Evolutionary conservation across 805 yeast species (phyloP).

Genomic region (Starmerella apicola): DNA sequence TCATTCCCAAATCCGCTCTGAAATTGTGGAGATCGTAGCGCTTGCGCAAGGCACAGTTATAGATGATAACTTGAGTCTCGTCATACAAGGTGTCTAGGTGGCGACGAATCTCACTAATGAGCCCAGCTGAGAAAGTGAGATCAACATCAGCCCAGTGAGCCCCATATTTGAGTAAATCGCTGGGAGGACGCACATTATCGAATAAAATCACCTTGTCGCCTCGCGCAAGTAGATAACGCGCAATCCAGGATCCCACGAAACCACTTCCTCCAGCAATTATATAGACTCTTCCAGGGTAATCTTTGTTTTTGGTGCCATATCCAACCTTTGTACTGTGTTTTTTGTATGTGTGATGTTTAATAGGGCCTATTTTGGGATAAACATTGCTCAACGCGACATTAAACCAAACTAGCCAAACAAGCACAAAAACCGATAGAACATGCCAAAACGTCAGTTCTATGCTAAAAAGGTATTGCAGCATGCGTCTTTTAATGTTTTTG

Average conservation of each 20-base stretch:
- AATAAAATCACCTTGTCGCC: constrained; percentile 20
- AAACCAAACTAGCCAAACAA: constrained; percentile 9
- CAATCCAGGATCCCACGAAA: constrained; percentile 26
- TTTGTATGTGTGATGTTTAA: constrained; percentile 6
- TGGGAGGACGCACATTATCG: constrained; percentile 21
- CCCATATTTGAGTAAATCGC: constrained; percentile 22
- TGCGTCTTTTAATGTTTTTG: no score
- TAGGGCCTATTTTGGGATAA: constrained; percentile 7
- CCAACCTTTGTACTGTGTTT: constrained; percentile 17
- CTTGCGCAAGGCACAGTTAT: constrained; percentile 20
- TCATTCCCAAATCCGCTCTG: constrained; percentile 24
- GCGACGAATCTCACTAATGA: constrained; percentile 12
- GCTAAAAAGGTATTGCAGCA: no score
- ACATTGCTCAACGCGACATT: constrained; percentile 5
- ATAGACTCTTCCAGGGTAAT: constrained; percentile 14
- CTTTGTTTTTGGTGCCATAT: constrained; percentile 6
- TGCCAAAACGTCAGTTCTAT: no score
- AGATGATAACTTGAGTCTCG: constrained; percentile 14
- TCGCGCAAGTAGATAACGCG: constrained; percentile 23
- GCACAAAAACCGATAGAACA: background rate
- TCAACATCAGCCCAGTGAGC: constrained; percentile 15
- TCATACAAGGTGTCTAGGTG: constrained; percentile 4
- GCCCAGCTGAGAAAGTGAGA: constrained; percentile 7
- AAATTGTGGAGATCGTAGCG: constrained; percentile 25
- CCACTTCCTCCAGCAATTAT: constrained; percentile 26